Conservation (phyloP, 2,329 filamentous ascomycete species). For the Pochonia chlamydosporia region DNA sequence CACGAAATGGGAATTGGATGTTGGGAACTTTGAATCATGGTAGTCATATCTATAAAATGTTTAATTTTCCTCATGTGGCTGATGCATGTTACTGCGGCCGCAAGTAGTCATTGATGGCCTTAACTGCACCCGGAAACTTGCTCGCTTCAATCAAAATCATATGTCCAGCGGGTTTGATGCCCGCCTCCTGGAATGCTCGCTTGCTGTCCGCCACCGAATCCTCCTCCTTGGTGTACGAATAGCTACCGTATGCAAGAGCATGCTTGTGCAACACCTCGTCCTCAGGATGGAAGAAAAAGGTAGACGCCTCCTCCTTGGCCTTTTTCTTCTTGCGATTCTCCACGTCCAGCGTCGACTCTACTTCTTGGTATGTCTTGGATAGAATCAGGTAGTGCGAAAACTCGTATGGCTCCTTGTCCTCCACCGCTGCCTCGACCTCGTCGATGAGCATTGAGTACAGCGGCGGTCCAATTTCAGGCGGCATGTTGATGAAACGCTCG, state of each 20-base stretch:
- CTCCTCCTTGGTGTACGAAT: constrained; percentile 73
- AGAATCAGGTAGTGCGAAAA: constrained; percentile 92
- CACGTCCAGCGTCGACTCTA: constrained; percentile 71
- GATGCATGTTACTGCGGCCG: constrained; percentile 32
- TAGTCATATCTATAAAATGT: background rate
- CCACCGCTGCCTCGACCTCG: constrained; percentile 81
- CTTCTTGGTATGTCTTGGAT: constrained; percentile 88
- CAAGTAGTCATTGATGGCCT: constrained; percentile 71
- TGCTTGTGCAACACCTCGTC: constrained; percentile 83
- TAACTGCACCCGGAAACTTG: constrained; percentile 71
- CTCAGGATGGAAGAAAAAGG: constrained; percentile 92
- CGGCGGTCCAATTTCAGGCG: constrained; percentile 84
- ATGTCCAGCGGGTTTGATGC: constrained; percentile 77
- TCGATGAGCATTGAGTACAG: constrained; percentile 93
- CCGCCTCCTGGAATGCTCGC: constrained; percentile 88
- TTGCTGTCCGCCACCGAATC: constrained; percentile 85
- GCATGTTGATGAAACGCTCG: constrained; percentile 93
- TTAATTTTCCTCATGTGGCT: background rate
- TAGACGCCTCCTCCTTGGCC: constrained; percentile 52
- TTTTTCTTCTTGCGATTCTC: constrained; percentile 59
- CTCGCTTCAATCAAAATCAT: constrained; percentile 79
- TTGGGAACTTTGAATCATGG: background rate
- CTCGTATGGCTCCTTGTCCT: constrained; percentile 85
- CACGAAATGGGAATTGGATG: background rate
- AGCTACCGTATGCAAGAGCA: constrained; percentile 63